Conservation (phyloP, 305 asterid species). For the Fraxinus latifolia region DNA sequence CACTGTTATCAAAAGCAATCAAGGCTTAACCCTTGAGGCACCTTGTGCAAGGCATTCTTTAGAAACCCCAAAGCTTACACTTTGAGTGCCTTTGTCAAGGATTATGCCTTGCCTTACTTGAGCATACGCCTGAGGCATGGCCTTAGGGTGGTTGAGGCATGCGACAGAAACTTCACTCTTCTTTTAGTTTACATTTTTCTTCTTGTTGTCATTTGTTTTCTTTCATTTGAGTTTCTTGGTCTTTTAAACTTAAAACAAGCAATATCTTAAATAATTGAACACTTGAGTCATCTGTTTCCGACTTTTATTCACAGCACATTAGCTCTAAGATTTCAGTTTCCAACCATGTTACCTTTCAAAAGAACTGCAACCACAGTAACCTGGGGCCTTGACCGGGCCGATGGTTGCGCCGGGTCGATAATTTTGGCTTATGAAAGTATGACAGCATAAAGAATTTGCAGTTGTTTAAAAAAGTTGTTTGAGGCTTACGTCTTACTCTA, state of each 20-base stretch:
- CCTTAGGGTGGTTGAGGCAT: neutral
- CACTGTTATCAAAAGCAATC: neutral
- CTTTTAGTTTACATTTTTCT: neutral
- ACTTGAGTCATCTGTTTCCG: neutral
- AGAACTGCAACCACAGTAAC: neutral
- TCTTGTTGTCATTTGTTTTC: neutral
- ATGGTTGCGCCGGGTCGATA: neutral
- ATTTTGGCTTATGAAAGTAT: neutral
- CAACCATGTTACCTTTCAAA: neutral
- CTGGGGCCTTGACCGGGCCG: neutral
- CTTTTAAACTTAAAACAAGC: neutral
- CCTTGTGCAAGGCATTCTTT: neutral
- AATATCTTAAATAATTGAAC: neutral
- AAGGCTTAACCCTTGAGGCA: neutral
- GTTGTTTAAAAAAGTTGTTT: neutral
- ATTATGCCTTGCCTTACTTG: neutral
- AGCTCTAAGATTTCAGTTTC: neutral
- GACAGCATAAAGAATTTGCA: neutral
- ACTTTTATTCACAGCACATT: neutral
- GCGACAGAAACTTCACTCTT: neutral
- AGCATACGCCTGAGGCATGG: neutral
- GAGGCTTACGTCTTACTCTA: neutral
- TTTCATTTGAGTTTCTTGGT: neutral
- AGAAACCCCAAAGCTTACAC: neutral
- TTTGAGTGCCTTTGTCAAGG: neutral